Evolutionary conservation across 169 alveolate genomes (phyloP), one percentile per base, ranked within the genome.

Genomic region (Eimeria acervulina): DNA sequence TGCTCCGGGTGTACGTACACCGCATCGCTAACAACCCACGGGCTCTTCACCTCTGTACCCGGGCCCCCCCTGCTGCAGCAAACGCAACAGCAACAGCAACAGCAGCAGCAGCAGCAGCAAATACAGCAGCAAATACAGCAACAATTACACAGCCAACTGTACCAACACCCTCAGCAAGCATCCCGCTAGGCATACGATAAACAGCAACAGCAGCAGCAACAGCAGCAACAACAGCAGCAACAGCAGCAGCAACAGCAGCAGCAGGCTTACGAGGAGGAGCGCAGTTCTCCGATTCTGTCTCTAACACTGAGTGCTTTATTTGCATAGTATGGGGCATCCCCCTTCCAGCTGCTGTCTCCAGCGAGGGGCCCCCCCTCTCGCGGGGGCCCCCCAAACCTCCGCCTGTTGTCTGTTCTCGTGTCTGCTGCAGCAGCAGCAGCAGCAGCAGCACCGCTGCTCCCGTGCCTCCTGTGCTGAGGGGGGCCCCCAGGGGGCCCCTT

Each of bases 1-100:
- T 68, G 80, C 80, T 68, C 80, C 80, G 80, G 80, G 80, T 68
- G 80, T 68, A 68, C 33, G 80, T 68, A 68, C 80, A 68, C 80
- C 80, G 80, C 33, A 33, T 68, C 80, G 33, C 80, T 8, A 23
- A 68, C 80, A 23, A 68, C 38, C 80, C 80, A 68, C 80, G 33
- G 26, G 80, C 80, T 68, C n/a, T n/a, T n/a, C n/a, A n/a, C n/a
- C n/a, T n/a, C n/a, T n/a, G n/a, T n/a, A n/a, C n/a, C n/a, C n/a
- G n/a, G n/a, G n/a, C n/a, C 80, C 80, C 13, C 80, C n/a, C 33
- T 8, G 80, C 80, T 21, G 40, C 80, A 23, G 40, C 33, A n/a
- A 21, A 68, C 80, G 33, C 80, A 23, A 15, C n/a, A 21, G n/a
- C n/a, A n/a, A n/a, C n/a, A n/a, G n/a, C n/a, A n/a, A n/a, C n/a